Conservation (phyloP, 2,329 filamentous ascomycete genomes). For the Mycosphaerelloides madeirae region DNA sequence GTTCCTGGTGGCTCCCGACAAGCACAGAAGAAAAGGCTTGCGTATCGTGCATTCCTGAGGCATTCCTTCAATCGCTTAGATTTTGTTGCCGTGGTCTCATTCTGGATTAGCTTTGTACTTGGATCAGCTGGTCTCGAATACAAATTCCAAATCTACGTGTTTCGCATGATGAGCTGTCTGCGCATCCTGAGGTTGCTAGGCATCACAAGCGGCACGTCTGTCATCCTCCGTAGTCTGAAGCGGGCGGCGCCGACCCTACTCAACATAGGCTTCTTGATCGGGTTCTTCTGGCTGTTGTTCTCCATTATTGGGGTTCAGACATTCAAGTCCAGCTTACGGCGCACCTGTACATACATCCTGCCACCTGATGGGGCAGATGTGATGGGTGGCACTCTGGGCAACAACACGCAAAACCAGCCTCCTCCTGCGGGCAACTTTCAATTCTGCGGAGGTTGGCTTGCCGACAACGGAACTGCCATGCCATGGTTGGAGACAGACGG, state of each 20-base stretch:
- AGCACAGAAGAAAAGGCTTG: constrained; percentile 78
- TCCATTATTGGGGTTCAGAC: constrained; percentile 95
- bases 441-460: constrained; percentile 81
- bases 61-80: constrained; percentile 96
- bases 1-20: constrained; percentile 62
- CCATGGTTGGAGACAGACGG: constrained; percentile 66
- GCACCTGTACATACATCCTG: constrained; percentile 40
- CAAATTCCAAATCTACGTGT: constrained; percentile 72
- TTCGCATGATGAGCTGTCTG: constrained; percentile 93
- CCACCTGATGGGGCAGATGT: background rate
- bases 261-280: constrained; percentile 87
- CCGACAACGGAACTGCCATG: constrained; percentile 50
- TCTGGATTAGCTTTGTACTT: constrained; percentile 84
- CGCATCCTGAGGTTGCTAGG: constrained; percentile 87
- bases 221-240: constrained; percentile 91
- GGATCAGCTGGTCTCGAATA: constrained; percentile 65
- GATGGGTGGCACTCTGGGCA: constrained; percentile 39
- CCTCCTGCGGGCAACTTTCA: constrained; percentile 53
- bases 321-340: constrained; percentile 58
- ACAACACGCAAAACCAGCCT: constrained; percentile 20
- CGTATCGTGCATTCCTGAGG: constrained; percentile 83
- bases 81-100: constrained; percentile 89
- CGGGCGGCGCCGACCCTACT: constrained; percentile 88
- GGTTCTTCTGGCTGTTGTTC: constrained; percentile 97
- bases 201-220: constrained; percentile 88